Evolutionary conservation across 495 filamentous ascomycete genomes (phyloP), one percentile per base, ranked within the genome.

Genomic region (Thermothielavioides terrestris): DNA sequence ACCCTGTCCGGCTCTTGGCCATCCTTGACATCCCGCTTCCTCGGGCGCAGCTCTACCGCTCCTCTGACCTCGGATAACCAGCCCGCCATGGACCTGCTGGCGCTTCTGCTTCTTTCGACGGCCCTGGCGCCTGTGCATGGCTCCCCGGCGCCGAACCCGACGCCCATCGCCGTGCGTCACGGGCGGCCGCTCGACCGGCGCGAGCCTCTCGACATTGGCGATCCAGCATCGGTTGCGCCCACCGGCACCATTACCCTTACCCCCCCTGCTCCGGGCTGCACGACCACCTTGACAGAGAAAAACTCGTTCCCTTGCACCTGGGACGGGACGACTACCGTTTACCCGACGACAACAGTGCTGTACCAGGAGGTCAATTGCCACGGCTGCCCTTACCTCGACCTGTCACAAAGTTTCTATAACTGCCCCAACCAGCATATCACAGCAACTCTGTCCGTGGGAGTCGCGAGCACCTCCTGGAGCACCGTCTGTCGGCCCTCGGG

Each of bases 371-470:
- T 69, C 17, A 42, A 69, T 54, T 69, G 66, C 50, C 40, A 60
- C 31, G 66, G 66, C 4, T 69, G 66, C 46, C 32, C 52, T 11
- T 36, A 52, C 26, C 20, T 69, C 21, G 23, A 21, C 1, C 37
- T 62, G n/a, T 3, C 35, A 42, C 21, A 40, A 51, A 4, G 45
- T 15, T 34, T 47, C 4, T 57, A 49, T 7, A 51, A 49, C 23
- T 68, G 66, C 47, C 64, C 66, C 15, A 64, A 56, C 40, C 39
- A 49, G 42, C n/a, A 20, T 0, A 55, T 68, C 41, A 52, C 44
- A 11, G 42, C 49, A 2, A 62, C 46, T 0, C 41, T 35, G 11
- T n/a, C 12, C 6, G 56, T 30, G 1, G 31, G 40, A 1, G 59
- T 55, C 4, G 50, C 66, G 0, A 54, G 39, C 7, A 67, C 62